Percentiles rank a stretch among this genome's conserved stretches.
Conservation (phyloP, 2,329 filamentous ascomycete species). For the Colletotrichum siamense region DNA sequence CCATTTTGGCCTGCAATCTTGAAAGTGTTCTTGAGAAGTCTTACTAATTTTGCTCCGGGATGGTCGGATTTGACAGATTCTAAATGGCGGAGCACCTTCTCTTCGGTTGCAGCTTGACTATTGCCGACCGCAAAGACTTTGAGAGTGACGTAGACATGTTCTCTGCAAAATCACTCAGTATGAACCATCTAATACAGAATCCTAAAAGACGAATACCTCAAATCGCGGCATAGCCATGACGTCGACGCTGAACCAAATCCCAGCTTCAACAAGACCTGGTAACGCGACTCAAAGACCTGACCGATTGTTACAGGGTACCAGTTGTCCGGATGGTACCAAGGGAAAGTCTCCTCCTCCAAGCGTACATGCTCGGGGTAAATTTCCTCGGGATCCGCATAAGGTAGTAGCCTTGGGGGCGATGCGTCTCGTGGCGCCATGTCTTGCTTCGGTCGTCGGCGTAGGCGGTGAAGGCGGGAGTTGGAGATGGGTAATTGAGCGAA, state of each 20-base stretch:
- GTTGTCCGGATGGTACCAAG: conserved; percentile 24
- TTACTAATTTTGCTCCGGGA: background rate
- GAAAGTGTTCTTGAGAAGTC: background rate
- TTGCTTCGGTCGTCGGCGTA: background rate
- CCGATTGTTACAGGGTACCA: conserved; percentile 30
- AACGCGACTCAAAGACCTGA: conserved; percentile 25
- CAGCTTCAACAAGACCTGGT: conserved; percentile 30
- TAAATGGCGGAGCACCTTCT: background rate
- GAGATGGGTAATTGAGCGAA: background rate
- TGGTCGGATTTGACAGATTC: background rate
- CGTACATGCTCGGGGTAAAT: background rate
- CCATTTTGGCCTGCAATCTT: background rate
- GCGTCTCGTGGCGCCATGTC: background rate
- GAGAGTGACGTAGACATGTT: conserved; percentile 8
- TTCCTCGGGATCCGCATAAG: conserved; percentile 9
- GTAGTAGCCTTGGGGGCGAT: conserved; percentile 5
- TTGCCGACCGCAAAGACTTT: conserved; percentile 11
- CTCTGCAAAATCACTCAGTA: background rate
- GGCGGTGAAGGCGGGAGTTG: background rate
- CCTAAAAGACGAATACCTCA: conserved; percentile 3
- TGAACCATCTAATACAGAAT: fast-evolving
- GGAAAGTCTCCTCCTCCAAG: conserved; percentile 29
- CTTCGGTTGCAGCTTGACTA: conserved; percentile 9
- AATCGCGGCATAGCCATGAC: conserved; percentile 29
- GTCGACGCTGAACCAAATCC: conserved; percentile 31